Evolutionary conservation across 495 filamentous ascomycete genomes (phyloP), one percentile per base, ranked within the genome.

Genomic region (Daldinia concentrica): DNA sequence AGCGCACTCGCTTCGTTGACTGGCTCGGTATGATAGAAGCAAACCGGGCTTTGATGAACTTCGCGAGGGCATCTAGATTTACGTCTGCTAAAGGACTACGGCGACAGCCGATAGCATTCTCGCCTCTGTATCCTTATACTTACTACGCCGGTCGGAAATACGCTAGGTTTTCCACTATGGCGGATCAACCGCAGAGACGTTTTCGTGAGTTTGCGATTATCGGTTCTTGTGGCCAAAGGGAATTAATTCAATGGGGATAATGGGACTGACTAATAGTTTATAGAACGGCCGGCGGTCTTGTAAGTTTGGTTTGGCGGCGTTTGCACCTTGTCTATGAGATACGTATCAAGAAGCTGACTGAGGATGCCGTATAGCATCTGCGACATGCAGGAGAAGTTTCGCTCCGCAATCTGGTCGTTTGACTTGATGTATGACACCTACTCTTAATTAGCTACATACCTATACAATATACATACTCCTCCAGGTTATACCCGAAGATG

Each of bases 371-470:
- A 34, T 73, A 98, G 95, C 72, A 86, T 99, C 74, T 99, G 95
- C 83, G 95, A 99, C 74, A 86, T 98, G 70, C 95, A 99, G 85
- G 94, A 97, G 69, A 94, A 92, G 77, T 99, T 99, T 83, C 87
- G 93, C 48, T 80, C 83, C 4, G 88, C 88, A 43, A 96, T 99
- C 76, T 86, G 88, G 78, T 90, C 96, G 78, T 97, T 93, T 74
- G 83, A 91, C 52, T 92, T 91, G 75, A 83, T 97, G 91, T 93
- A 84, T 45, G 66, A 30, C 27, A 8, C 32, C 39, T 14, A 27
- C 36, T 9, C 0, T 36, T 19, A 19, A 43, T 9, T 43, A 43
- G 8, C 39, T 17, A 19, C 5, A 8, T 43, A 19, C 39, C n/a
- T n/a, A n/a, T n/a, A n/a, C n/a, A n/a, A n/a, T n/a, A n/a, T 19